Conservation (phyloP, 2,329 filamentous ascomycete species). For the Alternaria novae-zelandiae region DNA sequence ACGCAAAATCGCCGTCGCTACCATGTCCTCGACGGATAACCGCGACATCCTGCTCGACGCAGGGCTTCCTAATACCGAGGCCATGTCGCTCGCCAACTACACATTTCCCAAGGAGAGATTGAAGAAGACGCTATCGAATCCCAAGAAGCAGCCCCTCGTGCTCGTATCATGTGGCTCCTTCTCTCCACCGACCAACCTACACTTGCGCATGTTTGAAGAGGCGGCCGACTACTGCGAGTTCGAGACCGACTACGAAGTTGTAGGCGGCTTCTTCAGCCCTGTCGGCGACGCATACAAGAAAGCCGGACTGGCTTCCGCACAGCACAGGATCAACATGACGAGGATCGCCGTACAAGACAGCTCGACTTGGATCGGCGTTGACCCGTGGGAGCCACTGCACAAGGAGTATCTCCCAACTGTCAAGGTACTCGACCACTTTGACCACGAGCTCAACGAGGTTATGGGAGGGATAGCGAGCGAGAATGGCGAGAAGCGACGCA, state of each 20-base stretch:
- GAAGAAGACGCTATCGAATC: conserved; percentile 61
- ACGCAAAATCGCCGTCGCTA: conserved; percentile 1
- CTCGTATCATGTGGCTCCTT: conserved; percentile 75
- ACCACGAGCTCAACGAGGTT: conserved; percentile 84
- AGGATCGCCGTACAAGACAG: conserved; percentile 78
- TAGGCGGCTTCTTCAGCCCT: conserved; percentile 85
- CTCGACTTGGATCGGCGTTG: conserved; percentile 48
- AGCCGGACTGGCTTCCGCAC: conserved; percentile 74
- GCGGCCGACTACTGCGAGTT: conserved; percentile 79
- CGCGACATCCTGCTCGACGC: conserved; percentile 29
- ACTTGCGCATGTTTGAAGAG: conserved; percentile 89
- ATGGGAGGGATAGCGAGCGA: conserved; percentile 74
- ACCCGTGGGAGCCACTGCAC: conserved; percentile 75
- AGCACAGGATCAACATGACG: conserved; percentile 84
- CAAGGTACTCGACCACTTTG: conserved; percentile 87
- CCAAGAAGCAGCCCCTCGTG: conserved; percentile 67
- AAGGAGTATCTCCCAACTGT: conserved; percentile 87
- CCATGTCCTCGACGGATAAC: conserved; percentile 33
- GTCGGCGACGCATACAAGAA: conserved; percentile 81
- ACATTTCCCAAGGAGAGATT: conserved; percentile 68
- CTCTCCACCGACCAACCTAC: conserved; percentile 76
- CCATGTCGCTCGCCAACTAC: conserved; percentile 58
- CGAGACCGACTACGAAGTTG: conserved; percentile 75
- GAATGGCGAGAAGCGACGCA: conserved; percentile 70
- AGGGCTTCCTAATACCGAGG: conserved; percentile 32